These are phyloP conservation scores for Austroboletus niveus DNA, from an alignment of 1,284 basidiomycete genomes.

Conservation along the genomic window DNA sequence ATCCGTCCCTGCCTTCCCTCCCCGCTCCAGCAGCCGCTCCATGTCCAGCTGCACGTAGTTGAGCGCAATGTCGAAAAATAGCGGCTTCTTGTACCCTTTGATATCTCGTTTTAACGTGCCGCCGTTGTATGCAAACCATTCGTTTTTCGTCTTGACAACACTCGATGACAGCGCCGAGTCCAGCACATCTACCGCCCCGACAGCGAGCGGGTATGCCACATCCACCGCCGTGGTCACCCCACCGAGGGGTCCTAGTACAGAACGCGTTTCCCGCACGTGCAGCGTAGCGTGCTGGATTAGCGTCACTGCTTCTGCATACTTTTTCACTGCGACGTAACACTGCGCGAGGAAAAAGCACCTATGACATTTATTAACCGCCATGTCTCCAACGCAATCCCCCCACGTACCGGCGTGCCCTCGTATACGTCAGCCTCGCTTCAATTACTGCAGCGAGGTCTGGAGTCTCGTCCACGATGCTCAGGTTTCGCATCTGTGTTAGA, in stretches of 20 bases:
- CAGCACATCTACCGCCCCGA: slow-evolving; percentile 47
- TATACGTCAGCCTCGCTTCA: slow-evolving; percentile 72
- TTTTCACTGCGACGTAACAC: slow-evolving; percentile 67
- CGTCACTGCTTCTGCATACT: slow-evolving; percentile 68
- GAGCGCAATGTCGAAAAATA: slow-evolving; percentile 93
- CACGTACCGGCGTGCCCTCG: slow-evolving; percentile 68
- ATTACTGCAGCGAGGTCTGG: slow-evolving; percentile 76
- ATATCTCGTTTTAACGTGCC: slow-evolving; percentile 46
- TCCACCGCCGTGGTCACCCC: slow-evolving; percentile 48
- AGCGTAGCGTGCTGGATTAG: slow-evolving; percentile 68
- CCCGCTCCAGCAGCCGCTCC: slow-evolving; percentile 68
- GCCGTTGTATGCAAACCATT: slow-evolving; percentile 79
- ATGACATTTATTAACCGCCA: slow-evolving; percentile 2
- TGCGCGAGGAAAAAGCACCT: slow-evolving; percentile 72
- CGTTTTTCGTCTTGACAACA: slow-evolving; percentile 62
- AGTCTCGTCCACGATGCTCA: slow-evolving; percentile 86
- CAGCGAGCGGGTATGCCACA: slow-evolving; percentile 47
- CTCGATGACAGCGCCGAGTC: slow-evolving; percentile 50
- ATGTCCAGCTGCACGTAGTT: slow-evolving; percentile 88
- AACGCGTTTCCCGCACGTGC: slow-evolving; percentile 66
- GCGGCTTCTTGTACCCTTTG: slow-evolving; percentile 68
- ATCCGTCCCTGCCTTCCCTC: slow-evolving; percentile 51
- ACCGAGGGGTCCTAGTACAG: slow-evolving; percentile 43
- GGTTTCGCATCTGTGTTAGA: slow-evolving; percentile 75
- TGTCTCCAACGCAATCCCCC: background rate